Evolutionary conservation across 768 basidiomycete genomes (phyloP).

Genomic region (Suillus occidentalis): DNA sequence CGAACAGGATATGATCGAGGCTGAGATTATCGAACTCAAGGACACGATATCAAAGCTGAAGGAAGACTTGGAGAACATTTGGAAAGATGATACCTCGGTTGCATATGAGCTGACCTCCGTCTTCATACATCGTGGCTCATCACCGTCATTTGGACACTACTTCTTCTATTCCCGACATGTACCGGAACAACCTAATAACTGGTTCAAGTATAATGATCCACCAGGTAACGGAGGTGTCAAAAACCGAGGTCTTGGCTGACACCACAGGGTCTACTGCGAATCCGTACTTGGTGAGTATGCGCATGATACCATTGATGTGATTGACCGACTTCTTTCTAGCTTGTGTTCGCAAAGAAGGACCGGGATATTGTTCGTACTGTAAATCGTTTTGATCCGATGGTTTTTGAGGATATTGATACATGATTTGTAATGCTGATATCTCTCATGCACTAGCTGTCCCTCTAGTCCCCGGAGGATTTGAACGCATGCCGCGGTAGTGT

Average conservation of each 20-base stretch:
- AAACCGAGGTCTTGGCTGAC: constrained; percentile 85
- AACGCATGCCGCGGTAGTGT: not conserved
- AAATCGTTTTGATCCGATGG: constrained; percentile 51
- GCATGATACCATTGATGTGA: constrained; percentile 6
- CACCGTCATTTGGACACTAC: constrained; percentile 89
- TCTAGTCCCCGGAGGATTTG: not conserved
- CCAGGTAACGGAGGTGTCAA: constrained; percentile 70
- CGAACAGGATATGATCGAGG: constrained; percentile 53
- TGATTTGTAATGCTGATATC: constrained; percentile 29
- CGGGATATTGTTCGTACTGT: constrained; percentile 80
- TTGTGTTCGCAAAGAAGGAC: constrained; percentile 82
- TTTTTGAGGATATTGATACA: constrained; percentile 28
- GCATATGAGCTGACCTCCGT: constrained; percentile 93
- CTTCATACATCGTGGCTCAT: constrained; percentile 90
- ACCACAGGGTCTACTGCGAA: constrained; percentile 91
- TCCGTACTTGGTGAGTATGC: constrained; percentile 73
- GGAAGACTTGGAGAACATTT: constrained; percentile 68
- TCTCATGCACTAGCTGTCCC: not conserved
- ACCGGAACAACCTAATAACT: constrained; percentile 75
- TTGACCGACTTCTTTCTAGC: constrained; percentile 39
- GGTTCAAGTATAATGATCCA: constrained; percentile 99
- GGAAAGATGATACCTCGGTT: constrained; percentile 63
- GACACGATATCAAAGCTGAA: constrained; percentile 54
- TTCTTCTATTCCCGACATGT: constrained; percentile 93
- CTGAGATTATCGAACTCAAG: constrained; percentile 59